Evolutionary conservation across 2,329 filamentous ascomycete species (phyloP).

Genomic region (Fusarium nematophilum): DNA sequence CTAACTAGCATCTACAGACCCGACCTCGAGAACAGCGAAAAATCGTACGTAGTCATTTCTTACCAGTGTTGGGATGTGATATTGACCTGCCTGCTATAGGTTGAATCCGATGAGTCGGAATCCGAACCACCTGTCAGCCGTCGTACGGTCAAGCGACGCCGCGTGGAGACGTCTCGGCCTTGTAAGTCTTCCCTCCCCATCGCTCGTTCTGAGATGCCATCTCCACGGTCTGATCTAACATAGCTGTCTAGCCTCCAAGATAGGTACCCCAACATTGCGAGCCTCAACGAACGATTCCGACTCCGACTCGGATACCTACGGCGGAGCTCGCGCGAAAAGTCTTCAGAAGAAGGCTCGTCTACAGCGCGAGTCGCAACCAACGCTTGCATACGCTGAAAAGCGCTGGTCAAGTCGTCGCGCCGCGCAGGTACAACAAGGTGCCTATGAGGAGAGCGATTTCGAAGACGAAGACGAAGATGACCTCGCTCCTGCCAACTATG

Average conservation of each 20-base stretch:
- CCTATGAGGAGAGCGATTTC: slow-evolving; percentile 75
- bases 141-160: slow-evolving; percentile 76
- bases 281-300: slow-evolving; percentile 71
- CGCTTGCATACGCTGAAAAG: slow-evolving; percentile 79
- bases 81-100: slow-evolving; percentile 47
- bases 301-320: slow-evolving; percentile 82
- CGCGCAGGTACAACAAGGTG: slow-evolving; percentile 73
- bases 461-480: slow-evolving; percentile 74
- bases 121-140: slow-evolving; percentile 71
- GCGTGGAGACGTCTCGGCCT: slow-evolving; percentile 71
- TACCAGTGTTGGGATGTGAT: not conserved
- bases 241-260: slow-evolving; percentile 65
- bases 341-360: slow-evolving; percentile 82
- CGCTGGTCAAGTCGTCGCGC: slow-evolving; percentile 91
- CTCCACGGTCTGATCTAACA: slow-evolving; percentile 28
- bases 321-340: slow-evolving; percentile 76
- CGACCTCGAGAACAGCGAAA: slow-evolving; percentile 69
- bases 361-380: slow-evolving; percentile 74
- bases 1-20: slow-evolving; percentile 54
- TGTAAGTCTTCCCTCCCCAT: slow-evolving; percentile 58
- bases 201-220: not conserved
- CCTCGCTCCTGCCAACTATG: slow-evolving; percentile 72
- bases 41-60: slow-evolving; percentile 58
- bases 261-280: slow-evolving; percentile 65
- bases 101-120: slow-evolving; percentile 72